Evolutionary conservation across 1,139 yeast genomes (phyloP).

Genomic region (Eremothecium cymbalariae): DNA sequence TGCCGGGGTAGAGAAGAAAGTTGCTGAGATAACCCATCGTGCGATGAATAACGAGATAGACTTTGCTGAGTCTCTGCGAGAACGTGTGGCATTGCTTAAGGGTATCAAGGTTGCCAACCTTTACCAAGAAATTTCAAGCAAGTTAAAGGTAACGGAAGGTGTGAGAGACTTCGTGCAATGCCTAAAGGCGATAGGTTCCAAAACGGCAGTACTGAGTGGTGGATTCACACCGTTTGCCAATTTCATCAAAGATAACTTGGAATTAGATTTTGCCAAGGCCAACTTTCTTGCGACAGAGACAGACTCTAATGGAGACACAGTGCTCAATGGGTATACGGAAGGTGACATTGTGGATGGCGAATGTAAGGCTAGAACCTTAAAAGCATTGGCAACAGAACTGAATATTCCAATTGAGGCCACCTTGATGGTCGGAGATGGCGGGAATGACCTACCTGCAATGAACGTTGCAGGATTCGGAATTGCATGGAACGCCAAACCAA

Average conservation of each 20-base stretch:
- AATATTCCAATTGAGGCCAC: conserved; percentile 47
- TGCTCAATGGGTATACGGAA: conserved; percentile 44
- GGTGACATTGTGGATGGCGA: conserved; percentile 86
- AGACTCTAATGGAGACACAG: conserved; percentile 36
- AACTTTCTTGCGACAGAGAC: conserved; percentile 54
- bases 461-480: conserved; percentile 83
- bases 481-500: conserved; percentile 97
- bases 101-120: conserved; percentile 69
- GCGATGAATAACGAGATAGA: conserved; percentile 98
- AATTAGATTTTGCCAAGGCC: conserved; percentile 83
- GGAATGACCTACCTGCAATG: conserved; percentile 94
- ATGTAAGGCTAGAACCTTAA: conserved; percentile 66
- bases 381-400: conserved; percentile 58
- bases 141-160: conserved; percentile 73
- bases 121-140: conserved; percentile 69
- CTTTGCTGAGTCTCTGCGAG: conserved; percentile 69
- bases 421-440: conserved; percentile 96
- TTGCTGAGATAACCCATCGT: conserved; percentile 74
- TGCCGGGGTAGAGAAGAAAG: conserved; percentile 70
- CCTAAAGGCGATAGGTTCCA: conserved; percentile 53
- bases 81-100: conserved; percentile 66
- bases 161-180: conserved; percentile 61
- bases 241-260: conserved; percentile 57
- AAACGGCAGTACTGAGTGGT: conserved; percentile 85
- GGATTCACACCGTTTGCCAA: conserved; percentile 88